Conservation (phyloP, 768 basidiomycete genomes). For the Tylopilus subfusipes region DNA sequence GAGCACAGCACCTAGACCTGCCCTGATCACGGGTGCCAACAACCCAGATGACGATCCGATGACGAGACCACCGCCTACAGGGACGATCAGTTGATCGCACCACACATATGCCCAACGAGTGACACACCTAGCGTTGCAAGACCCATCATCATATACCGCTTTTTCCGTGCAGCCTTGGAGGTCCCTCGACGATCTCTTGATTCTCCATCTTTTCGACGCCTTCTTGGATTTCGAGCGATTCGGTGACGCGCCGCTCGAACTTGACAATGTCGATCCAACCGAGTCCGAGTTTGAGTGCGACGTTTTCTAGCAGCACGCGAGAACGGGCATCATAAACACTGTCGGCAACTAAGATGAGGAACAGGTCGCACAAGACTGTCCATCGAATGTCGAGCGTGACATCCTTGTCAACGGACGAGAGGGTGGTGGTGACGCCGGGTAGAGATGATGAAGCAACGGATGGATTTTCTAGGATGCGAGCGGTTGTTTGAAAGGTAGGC, state of each 20-base stretch:
- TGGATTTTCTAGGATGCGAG: conserved; percentile 59
- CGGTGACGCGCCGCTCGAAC: conserved; percentile 92
- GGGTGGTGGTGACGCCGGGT: conserved; percentile 80
- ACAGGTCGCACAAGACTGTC: conserved; percentile 97
- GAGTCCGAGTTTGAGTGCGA: conserved; percentile 82
- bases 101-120: background rate
- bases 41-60: conserved; percentile 95
- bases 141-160: conserved; percentile 88
- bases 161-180: conserved; percentile 65
- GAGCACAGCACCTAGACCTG: conserved; percentile 87
- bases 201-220: conserved; percentile 74
- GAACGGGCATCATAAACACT: conserved; percentile 98
- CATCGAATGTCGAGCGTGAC: conserved; percentile 98
- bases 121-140: conserved; percentile 68
- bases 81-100: conserved; percentile 1
- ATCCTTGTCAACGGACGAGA: conserved; percentile 81
- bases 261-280: conserved; percentile 93
- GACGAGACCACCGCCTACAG: conserved; percentile 85
- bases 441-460: conserved; percentile 52
- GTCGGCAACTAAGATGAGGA: conserved; percentile 93
- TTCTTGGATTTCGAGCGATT: conserved; percentile 96
- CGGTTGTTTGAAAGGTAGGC: conserved; percentile 60
- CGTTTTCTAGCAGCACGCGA: conserved; percentile 80
- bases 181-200: conserved; percentile 60
- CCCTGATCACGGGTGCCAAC: conserved; percentile 93